These are phyloP conservation scores for Phialophora expanda DNA, from an alignment of 2,329 filamentous ascomycete species.

Conservation along the genomic window DNA sequence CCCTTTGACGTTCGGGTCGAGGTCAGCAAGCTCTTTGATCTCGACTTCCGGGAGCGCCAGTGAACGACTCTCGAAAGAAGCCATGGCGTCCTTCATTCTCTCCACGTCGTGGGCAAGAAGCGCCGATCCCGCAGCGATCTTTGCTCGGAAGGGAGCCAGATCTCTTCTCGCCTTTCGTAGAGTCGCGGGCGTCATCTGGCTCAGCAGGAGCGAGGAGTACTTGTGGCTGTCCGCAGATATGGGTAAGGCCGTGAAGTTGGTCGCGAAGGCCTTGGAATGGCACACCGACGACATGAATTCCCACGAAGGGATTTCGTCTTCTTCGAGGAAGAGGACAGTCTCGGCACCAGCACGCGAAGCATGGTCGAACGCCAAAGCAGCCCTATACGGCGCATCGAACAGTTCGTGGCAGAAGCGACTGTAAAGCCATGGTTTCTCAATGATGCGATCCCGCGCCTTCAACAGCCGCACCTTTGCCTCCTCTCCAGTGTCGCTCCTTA, in stretches of 20 bases:
- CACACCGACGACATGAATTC: constrained; percentile 8
- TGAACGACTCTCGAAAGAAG: constrained; percentile 13
- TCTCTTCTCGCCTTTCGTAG: not conserved
- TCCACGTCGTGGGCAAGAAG: constrained; percentile 1
- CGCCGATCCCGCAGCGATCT: not conserved
- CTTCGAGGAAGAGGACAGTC: constrained; percentile 15
- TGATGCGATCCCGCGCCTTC: constrained; percentile 14
- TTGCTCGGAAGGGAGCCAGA: constrained; percentile 4
- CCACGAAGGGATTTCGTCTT: constrained; percentile 18
- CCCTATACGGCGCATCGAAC: constrained; percentile 12
- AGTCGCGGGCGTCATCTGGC: not conserved
- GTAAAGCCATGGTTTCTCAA: constrained; percentile 16
- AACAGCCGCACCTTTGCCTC: constrained; percentile 8
- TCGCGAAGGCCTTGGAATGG: not conserved
- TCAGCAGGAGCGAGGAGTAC: constrained; percentile 13
- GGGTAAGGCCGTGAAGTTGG: constrained; percentile 2
- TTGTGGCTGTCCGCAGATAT: constrained; percentile 1
- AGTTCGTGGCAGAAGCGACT: constrained; percentile 17
- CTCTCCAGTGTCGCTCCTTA: constrained; percentile 3
- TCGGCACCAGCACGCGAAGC: not conserved
- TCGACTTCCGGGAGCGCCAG: constrained; percentile 6
- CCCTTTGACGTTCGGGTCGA: not conserved
- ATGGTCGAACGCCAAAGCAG: constrained; percentile 1
- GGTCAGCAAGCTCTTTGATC: not conserved
- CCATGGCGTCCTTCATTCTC: constrained; percentile 1